phyloP scores from a whole-genome alignment of 441 rosid species.

The Croton laevigatus region DNA sequence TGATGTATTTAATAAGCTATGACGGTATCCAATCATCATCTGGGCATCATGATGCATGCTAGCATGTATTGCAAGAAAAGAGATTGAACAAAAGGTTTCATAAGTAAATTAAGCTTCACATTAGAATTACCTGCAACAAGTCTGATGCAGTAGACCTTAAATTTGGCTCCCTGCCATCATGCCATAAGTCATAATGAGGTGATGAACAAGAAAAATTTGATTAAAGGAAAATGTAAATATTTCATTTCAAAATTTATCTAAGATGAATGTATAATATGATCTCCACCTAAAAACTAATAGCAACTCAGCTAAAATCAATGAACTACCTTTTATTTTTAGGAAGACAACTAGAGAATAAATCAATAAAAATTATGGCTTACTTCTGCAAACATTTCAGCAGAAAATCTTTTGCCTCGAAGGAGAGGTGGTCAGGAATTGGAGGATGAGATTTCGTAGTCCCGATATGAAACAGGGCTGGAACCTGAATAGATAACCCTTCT shows the following conservation, averaged over 20 bases:
- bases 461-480: conserved; percentile 89
- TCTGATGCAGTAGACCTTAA: conserved; percentile 70
- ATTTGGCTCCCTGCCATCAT: conserved; percentile 70
- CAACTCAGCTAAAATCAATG: conserved; percentile 2
- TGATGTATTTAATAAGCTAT: neutral
- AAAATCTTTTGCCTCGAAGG: conserved; percentile 73
- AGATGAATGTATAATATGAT: neutral
- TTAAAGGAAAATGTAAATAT: neutral
- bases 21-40: neutral
- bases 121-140: conserved; percentile 61
- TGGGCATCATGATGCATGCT: neutral
- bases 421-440: conserved; percentile 89
- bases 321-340: conserved; percentile 9
- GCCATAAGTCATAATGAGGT: conserved; percentile 18
- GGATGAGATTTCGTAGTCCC: conserved; percentile 97
- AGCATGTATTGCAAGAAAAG: neutral
- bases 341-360: conserved; percentile 13
- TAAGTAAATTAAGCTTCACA: conserved; percentile 12
- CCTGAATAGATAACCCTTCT: conserved; percentile 42
- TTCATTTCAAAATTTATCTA: neutral
- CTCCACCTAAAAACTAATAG: conserved; percentile 5
- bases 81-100: conserved; percentile 9
- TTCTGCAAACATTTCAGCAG: conserved; percentile 80
- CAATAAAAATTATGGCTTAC: conserved; percentile 34
- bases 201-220: neutral